Percentiles rank a stretch among this genome's conserved stretches.
Evolutionary conservation across 345 rosid genomes (phyloP).

Genomic region (Arabis alpina): DNA sequence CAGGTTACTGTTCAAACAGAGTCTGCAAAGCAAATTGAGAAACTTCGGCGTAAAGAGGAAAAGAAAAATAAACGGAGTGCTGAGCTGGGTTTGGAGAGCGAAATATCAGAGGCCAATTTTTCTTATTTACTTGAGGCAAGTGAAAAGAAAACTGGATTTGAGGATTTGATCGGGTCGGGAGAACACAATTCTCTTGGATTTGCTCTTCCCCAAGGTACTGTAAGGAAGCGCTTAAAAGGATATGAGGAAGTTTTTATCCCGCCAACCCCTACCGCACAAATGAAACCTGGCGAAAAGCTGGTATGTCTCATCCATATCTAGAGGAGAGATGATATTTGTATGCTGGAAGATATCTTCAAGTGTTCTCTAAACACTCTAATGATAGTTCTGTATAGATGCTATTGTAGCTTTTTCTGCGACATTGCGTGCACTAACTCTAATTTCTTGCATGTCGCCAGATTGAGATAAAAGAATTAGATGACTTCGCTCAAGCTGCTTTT

Average conservation of each 20-base stretch:
- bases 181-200: constrained; percentile 56
- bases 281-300: constrained; percentile 96
- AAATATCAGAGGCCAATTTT: constrained; percentile 70
- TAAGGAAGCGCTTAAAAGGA: constrained; percentile 83
- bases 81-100: constrained; percentile 69
- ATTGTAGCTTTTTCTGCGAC: constrained; percentile 26
- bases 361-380: constrained; percentile 14
- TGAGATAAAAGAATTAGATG: constrained; percentile 92
- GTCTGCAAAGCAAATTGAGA: constrained; percentile 87
- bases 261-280: constrained; percentile 84
- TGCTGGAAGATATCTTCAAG: constrained; percentile 22
- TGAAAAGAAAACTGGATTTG: constrained; percentile 70
- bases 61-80: constrained; percentile 75
- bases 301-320: constrained; percentile 49
- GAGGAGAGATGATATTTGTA: constrained; percentile 21
- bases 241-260: constrained; percentile 95
- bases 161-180: constrained; percentile 75
- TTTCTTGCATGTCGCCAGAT: constrained; percentile 57
- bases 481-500: constrained; percentile 96
- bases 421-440: constrained; percentile 23
- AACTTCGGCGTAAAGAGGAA: constrained; percentile 97
- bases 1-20: constrained; percentile 96
- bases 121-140: constrained; percentile 91
- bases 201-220: constrained; percentile 94
- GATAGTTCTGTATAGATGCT: background rate